Base-by-base conservation (phyloP, 495 filamentous ascomycete species). In the Parathielavia hyrcaniae region DNA sequence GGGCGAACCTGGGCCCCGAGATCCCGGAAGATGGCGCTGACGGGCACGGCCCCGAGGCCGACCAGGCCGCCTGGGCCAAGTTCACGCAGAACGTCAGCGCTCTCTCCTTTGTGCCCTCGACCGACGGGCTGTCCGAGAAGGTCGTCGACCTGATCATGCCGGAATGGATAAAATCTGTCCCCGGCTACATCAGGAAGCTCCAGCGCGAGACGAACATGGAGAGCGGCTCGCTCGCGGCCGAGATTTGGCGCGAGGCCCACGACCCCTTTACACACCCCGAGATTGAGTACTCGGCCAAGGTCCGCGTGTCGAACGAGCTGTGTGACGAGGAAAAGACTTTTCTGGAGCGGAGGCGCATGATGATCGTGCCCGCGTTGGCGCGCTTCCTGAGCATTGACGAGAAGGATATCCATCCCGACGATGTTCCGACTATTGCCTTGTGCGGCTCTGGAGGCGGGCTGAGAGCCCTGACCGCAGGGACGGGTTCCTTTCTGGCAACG, bases 391-490 rank as follows among this genome's bases (percentile, higher is more conserved):
- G 82, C 23, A 72, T 98, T 22, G 74, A 85, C 0, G 89, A 88
- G 64, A 69, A 78, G 14, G 89, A 96, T 19, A 82, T 98, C n/a
- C 81, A 97, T 66, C 87, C 89, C 0, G 87, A 96, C 39, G 93
- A 98, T 74, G 84, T 97, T 14, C 93, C 93, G 8, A 80, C 84
- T 20, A 96, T 98, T 67, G 92, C 90, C 13, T 83, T 96, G 74
- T 95, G 91, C 61, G 90, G 91, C 35, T 96, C 91, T 0, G 93
- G 93, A 5, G 93, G 93, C 45, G 93, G 93, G 7, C 73, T 98
- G 19, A 78, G 93, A 32, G 92, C 93, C 0, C 77, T 98, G 49
- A 89, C 97, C 10, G 92, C 93, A 14, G 90, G 93, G 0, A 81
- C 89, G 0, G 88, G 91, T 13, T 96, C 89, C 1, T 87, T 89